Conservation (phyloP, 352 stramenopile genomes). For the Globisporangium nagaii region DNA sequence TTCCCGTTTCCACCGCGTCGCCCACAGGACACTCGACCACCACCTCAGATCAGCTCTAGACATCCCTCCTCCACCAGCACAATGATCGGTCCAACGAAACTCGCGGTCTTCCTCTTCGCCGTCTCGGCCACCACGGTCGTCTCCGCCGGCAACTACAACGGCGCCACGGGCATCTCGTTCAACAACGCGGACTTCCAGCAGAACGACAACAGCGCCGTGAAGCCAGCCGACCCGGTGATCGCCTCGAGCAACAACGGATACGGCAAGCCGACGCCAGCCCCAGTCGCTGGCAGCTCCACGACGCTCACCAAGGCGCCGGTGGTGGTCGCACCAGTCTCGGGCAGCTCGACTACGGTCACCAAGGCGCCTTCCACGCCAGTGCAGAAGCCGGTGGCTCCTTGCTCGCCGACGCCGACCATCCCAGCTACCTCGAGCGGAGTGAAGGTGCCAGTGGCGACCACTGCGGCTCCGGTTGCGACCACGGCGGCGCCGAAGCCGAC, state of each 20-base stretch:
- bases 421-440: background rate
- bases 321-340: background rate
- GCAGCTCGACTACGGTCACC: background rate
- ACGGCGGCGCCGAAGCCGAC: background rate
- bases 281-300: background rate
- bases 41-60: constrained; percentile 4
- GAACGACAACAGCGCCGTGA: constrained; percentile 14
- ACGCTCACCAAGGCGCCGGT: background rate
- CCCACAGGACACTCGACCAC: background rate
- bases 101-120: constrained; percentile 12
- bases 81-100: constrained; percentile 13
- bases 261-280: background rate
- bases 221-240: constrained; percentile 10
- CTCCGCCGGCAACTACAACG: constrained; percentile 12
- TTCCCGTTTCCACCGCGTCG: background rate
- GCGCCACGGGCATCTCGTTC: constrained; percentile 11
- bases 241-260: constrained; percentile 1
- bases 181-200: constrained; percentile 13
- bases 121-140: constrained; percentile 3
- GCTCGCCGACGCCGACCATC: constrained; percentile 4
- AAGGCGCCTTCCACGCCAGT: background rate
- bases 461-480: constrained; percentile 5
- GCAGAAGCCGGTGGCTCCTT: background rate
- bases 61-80: background rate
- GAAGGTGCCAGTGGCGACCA: constrained; percentile 4